Conservation (phyloP, 352 stramenopile species). For the Phytophthora nicotianae region DNA sequence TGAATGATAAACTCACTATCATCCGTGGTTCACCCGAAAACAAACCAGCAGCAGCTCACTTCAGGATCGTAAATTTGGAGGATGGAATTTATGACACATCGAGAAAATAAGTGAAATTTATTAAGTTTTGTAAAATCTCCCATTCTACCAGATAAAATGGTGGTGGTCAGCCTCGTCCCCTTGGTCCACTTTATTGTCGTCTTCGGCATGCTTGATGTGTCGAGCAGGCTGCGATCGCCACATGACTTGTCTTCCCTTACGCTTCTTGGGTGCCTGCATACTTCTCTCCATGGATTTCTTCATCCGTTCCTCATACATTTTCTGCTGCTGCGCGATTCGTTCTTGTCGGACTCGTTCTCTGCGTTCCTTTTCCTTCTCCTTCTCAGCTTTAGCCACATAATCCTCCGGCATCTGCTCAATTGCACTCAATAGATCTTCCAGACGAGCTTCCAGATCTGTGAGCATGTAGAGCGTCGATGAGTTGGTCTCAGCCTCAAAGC, state of each 20-base stretch:
- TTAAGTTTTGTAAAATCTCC: neutral
- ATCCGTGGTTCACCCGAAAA: conserved; percentile 71
- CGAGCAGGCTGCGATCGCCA: conserved; percentile 87
- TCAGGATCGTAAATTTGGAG: conserved; percentile 66
- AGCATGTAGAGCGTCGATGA: conserved; percentile 95
- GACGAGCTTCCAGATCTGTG: conserved; percentile 89
- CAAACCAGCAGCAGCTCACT: conserved; percentile 58
- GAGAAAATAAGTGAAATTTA: conserved; percentile 3
- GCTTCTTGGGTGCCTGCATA: conserved; percentile 94
- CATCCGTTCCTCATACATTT: conserved; percentile 94
- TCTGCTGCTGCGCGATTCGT: conserved; percentile 92
- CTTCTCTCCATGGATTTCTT: conserved; percentile 94
- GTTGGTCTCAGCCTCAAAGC: conserved; percentile 92
- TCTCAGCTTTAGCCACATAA: conserved; percentile 93
- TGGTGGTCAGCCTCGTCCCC: conserved; percentile 84
- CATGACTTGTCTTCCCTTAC: conserved; percentile 93
- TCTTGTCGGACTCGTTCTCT: conserved; percentile 92
- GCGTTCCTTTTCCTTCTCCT: conserved; percentile 95
- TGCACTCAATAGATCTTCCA: conserved; percentile 91
- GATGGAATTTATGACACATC: conserved; percentile 12
- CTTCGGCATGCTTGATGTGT: conserved; percentile 76
- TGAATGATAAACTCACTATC: conserved; percentile 40
- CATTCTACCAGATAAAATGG: conserved; percentile 77
- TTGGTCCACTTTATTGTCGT: conserved; percentile 83
- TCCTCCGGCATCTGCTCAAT: conserved; percentile 95